Base-by-base conservation (phyloP, 805 yeast species). In the Yarrowia sp. region DNA sequence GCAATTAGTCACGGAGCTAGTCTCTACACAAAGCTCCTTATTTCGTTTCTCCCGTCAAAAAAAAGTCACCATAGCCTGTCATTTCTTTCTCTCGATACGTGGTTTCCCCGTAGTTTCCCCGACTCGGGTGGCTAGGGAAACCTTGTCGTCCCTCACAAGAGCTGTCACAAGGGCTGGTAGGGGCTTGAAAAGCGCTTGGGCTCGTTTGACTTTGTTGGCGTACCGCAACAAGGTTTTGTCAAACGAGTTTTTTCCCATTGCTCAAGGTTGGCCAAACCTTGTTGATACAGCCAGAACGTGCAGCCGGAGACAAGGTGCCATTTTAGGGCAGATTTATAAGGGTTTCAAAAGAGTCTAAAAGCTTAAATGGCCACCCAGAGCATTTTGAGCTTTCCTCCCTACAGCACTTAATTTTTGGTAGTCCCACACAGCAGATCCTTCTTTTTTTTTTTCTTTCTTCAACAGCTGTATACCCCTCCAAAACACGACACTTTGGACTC, bases 241-340 rank as follows among this genome's bases (percentile, higher is more conserved):
- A 31, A 39, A 41, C 61, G 60, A 51, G 60, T 39, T 38, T 38
- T 36, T 55, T 55, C 36, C 14, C 28, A 14, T 38, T 13, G n/a
- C 42, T n/a, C 31, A 35, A 35, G 43, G 42, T 51, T n/a, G 42
- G 14, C 18, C 9, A 10, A 51, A 51, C 43, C 35, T 51, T 36
- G 43, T 36, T 3, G 4, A 6, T 36, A 38, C 58, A 4, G 43
- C 43, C 43, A 51, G 58, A 51, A 36, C 58, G 58, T 51, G 58
- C 58, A 51, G 58, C 58, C 58, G 58, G 58, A 51, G 43, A 51
- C 58, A 51, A 51, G 58, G 61, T 55, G 61, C 61, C 61, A 9
- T 15, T 51, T 55, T 55, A 55, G 61, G 60, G 61, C 61, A 55
- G 7, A 38, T 39, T 35, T 39, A 41, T 41, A 55, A 55, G 61